Evolutionary conservation across 768 basidiomycete species (phyloP), one percentile per base, ranked within the genome.

Genomic region (Phanerodontia chrysosporium): DNA sequence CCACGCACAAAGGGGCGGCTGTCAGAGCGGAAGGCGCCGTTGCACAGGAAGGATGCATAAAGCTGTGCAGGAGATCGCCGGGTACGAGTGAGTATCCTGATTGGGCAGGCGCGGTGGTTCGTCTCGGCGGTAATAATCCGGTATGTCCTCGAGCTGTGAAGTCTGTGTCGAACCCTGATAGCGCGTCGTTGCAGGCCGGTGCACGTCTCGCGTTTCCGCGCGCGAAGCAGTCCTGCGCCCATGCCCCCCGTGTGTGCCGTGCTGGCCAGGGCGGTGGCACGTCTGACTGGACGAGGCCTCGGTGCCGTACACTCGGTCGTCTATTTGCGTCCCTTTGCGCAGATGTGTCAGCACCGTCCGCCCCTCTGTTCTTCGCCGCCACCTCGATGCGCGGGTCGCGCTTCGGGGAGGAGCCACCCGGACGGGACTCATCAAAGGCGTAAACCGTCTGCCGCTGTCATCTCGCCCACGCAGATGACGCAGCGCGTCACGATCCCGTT

Each of bases 131-230:
- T 58, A 53, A 51, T 51, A 49, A 8, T 18, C 57, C 60, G 60
- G 42, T 62, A 62, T 14, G 60, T 54, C 60, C 60, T 46, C 39
- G 25, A 36, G 42, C 60, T 46, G 60, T 60, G 45, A 25, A 48
- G 18, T 36, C 25, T 21, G 22, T 49, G 42, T 57, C 45, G 25
- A 16, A 14, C n/a, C 24, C 45, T 49, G 35, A 32, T 51, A 32
- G 25, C 29, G 29, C 6, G 29, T 13, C 28, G 7, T 10, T 16
- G 32, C 32, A 39, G 21, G 36, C 52, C 52, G 25, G 52, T 53
- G 52, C 52, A 39, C 22, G 39, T 21, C 52, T 53, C 36, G 21
- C 52, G 52, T 53, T 51, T 53, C 52, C 52, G 35, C 21, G 36
- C 52, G n/a, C 35, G n/a, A 35, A 39, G 36, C 52, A 35, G 52